These are phyloP conservation scores for Suillus subalutaceus DNA, from an alignment of 768 basidiomycete species.

Conservation along the genomic window DNA sequence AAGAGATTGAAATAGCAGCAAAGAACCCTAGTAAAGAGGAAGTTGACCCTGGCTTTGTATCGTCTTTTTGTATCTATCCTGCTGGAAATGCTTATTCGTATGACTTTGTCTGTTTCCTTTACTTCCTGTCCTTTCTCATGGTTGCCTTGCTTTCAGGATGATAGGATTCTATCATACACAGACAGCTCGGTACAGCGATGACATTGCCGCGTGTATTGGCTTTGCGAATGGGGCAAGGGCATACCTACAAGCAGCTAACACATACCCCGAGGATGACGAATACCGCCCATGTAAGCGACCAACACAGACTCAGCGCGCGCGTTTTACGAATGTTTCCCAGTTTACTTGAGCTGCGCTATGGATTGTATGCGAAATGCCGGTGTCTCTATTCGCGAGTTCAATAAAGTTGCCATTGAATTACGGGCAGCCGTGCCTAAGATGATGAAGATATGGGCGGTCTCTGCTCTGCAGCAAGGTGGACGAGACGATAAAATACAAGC, in stretches of 20 bases:
- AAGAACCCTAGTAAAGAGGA: not conserved
- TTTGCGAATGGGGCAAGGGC: conserved; percentile 5
- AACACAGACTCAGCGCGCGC: too few relatives aligned
- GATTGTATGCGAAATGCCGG: not conserved
- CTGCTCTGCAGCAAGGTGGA: conserved; percentile 8
- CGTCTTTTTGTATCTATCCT: conserved; percentile 22
- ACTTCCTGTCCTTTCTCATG: not conserved
- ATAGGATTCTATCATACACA: conserved; percentile 12
- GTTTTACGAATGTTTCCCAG: not conserved
- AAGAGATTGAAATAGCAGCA: conserved; percentile 9
- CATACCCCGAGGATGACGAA: conserved; percentile 23
- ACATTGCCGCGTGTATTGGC: not conserved
- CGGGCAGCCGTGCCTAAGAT: conserved; percentile 13
- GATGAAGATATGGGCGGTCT: conserved; percentile 14
- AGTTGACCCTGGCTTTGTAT: conserved; percentile 15
- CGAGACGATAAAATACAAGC: conserved; percentile 9
- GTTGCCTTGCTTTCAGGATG: not conserved
- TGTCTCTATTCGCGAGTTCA: not conserved
- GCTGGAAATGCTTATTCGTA: conserved; percentile 20
- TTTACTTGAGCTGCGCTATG: conserved; percentile 2
- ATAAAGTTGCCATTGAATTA: not conserved
- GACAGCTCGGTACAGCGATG: not conserved
- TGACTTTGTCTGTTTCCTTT: not conserved
- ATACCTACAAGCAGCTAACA: conserved; percentile 18
- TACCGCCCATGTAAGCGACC: conserved; percentile 15